Evolutionary conservation across 192 early-diverging fungal genomes (phyloP).

Genomic region (Entomortierella parvispora): DNA sequence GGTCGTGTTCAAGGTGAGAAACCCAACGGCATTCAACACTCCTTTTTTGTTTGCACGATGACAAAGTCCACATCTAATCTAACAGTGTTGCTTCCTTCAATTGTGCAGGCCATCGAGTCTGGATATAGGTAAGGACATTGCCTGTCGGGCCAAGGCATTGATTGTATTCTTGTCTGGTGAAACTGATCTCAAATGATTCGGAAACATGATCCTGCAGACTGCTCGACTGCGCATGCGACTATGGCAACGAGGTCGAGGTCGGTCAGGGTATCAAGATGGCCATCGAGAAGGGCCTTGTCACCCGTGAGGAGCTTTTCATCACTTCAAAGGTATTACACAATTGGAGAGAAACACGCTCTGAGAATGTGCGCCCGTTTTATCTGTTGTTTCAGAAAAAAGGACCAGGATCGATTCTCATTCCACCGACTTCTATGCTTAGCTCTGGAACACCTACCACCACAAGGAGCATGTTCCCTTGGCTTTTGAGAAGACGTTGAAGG

Average conservation of each 20-base stretch:
- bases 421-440: slow-evolving; percentile 21
- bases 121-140: slow-evolving; percentile 49
- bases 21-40: not conserved
- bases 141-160: too few relatives aligned
- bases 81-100: not conserved
- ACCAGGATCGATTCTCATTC: not conserved
- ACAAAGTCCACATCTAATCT: too few relatives aligned
- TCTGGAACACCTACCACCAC: slow-evolving; percentile 75
- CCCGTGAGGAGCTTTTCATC: slow-evolving; percentile 66
- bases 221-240: slow-evolving; percentile 67
- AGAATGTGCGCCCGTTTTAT: not conserved
- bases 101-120: slow-evolving; percentile 32
- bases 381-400: not conserved
- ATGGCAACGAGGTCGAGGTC: slow-evolving; percentile 74
- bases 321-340: slow-evolving; percentile 63
- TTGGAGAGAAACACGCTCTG: not conserved
- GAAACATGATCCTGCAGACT: too few relatives aligned
- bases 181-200: too few relatives aligned
- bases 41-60: not conserved
- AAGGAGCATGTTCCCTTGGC: slow-evolving; percentile 63
- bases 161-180: too few relatives aligned
- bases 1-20: slow-evolving; percentile 52
- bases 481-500: slow-evolving; percentile 61
- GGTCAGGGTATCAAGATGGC: slow-evolving; percentile 64
- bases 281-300: slow-evolving; percentile 61